Evolutionary conservation across 2,329 filamentous ascomycete genomes (phyloP), one percentile per base, ranked within the genome.

Genomic region (Phialophora expanda): DNA sequence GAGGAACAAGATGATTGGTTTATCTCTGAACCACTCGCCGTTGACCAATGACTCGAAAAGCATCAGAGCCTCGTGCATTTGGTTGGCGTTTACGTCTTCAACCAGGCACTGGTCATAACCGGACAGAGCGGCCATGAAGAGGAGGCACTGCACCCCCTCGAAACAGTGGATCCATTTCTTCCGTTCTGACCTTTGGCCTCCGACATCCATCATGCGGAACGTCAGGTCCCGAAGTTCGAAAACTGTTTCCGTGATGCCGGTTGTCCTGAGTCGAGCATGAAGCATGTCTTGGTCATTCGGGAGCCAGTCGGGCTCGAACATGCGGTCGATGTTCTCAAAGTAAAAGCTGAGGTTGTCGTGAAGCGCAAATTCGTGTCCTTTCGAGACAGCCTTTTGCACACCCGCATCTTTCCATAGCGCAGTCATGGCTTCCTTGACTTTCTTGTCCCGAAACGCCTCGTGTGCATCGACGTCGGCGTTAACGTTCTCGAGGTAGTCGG

Each of bases 131-230:
- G 97, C 94, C 71, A 98, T 86, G 80, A 98, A 98, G 48, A 98
- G 83, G 61, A 98, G 84, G 72, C 92, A 93, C 75, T 95, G 93
- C 69, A 97, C 93, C 70, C 95, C 95, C 77, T 97, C 93, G 76
- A 97, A 97, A 76, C 93, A 95, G 78, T 97, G 93, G 69, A 97
- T 96, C 93, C 93, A 97, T 83, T 97, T 97, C 85, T 96, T 96
- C 69, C 93, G 90, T 79, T 97, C 93, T 30, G 93, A 96, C 73
- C 93, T 85, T 77, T 97, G 93, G 65, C 93, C 93, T 76, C 93
- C 93, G 55, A 96, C 93, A 75, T 97, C 93, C 78, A 96, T 96
- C 93, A 98, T 97, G 74, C 93, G 90, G 80, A 97, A 97, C 70
- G 93, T 96, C 73, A 97, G 86, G 75, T 94, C 90, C 67, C 93